Conservation (phyloP, 192 early-diverging fungal species). For the Helicostylum pulchrum region DNA sequence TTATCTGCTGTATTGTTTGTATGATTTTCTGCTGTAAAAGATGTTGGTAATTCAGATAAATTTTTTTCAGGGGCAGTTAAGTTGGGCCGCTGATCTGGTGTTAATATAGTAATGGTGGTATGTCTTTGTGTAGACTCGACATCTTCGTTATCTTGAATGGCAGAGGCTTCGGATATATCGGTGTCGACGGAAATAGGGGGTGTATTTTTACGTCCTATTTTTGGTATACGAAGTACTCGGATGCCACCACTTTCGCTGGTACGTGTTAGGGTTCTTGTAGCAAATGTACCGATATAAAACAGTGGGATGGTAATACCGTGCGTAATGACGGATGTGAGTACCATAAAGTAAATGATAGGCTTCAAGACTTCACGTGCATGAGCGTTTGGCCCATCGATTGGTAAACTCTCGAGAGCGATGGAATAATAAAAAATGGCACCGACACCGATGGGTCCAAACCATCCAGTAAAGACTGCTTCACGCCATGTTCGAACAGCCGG, state of each 20-base stretch:
- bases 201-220: too few species aligned
- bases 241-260: neutral
- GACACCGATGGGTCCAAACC: slow-evolving; percentile 87
- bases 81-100: too few species aligned
- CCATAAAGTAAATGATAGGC: slow-evolving; percentile 66
- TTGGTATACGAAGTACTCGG: too few species aligned
- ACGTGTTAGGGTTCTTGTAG: slow-evolving; percentile 10
- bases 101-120: too few species aligned
- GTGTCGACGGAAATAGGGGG: too few species aligned
- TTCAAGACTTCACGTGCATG: slow-evolving; percentile 33
- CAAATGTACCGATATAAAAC: slow-evolving; percentile 53
- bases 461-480: slow-evolving; percentile 79
- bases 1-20: too few species aligned
- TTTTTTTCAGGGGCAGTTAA: too few species aligned
- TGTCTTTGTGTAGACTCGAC: too few species aligned
- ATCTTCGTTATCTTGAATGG: too few species aligned
- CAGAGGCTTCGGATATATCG: too few species aligned
- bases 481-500: slow-evolving; percentile 60
- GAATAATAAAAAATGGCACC: slow-evolving; percentile 48
- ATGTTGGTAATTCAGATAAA: too few species aligned
- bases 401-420: slow-evolving; percentile 20
- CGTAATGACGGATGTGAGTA: slow-evolving; percentile 71
- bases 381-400: slow-evolving; percentile 15
- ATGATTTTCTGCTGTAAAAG: too few species aligned
- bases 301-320: slow-evolving; percentile 79